Percentiles rank a stretch among this genome's conserved stretches.
These are phyloP conservation scores for Amniculicola lignicola DNA, from an alignment of 495 filamentous ascomycete species.

Conservation along the genomic window DNA sequence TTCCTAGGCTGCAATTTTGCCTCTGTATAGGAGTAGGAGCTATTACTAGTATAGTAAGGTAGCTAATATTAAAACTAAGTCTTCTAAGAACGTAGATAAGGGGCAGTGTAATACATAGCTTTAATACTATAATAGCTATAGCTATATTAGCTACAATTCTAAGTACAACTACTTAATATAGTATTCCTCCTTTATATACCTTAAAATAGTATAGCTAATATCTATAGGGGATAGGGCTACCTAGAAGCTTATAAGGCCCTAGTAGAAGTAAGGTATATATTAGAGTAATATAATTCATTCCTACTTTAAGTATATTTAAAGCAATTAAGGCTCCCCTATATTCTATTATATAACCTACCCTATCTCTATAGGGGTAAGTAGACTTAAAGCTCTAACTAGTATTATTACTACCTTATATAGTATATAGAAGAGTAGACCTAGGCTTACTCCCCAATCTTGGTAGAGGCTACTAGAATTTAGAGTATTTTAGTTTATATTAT, in stretches of 20 bases:
- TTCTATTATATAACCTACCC: not conserved
- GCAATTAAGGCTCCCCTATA: not conserved
- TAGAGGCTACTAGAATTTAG: not conserved
- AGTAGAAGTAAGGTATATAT: not conserved
- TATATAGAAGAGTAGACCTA: not conserved
- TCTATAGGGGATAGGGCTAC: not conserved
- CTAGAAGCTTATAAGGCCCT: not conserved
- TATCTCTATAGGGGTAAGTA: not conserved
- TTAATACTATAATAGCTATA: not conserved
- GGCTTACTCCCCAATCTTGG: not conserved
- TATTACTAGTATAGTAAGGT: not conserved
- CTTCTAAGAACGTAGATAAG: not conserved
- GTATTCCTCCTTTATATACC: not conserved
- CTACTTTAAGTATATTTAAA: not conserved
- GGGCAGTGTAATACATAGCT: not conserved
- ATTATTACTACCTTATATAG: not conserved
- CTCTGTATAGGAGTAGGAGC: not conserved
- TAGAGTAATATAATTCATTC: not conserved
- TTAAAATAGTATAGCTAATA: not conserved
- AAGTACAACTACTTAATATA: not conserved
- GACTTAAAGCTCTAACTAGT: not conserved
- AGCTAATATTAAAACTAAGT: not conserved
- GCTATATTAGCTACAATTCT: not conserved
- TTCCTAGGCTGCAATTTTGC: not conserved
- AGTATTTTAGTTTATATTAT: not conserved